These are phyloP conservation scores for Triangularia verruculosa DNA, from an alignment of 2,329 filamentous ascomycete species.

Conservation along the genomic window DNA sequence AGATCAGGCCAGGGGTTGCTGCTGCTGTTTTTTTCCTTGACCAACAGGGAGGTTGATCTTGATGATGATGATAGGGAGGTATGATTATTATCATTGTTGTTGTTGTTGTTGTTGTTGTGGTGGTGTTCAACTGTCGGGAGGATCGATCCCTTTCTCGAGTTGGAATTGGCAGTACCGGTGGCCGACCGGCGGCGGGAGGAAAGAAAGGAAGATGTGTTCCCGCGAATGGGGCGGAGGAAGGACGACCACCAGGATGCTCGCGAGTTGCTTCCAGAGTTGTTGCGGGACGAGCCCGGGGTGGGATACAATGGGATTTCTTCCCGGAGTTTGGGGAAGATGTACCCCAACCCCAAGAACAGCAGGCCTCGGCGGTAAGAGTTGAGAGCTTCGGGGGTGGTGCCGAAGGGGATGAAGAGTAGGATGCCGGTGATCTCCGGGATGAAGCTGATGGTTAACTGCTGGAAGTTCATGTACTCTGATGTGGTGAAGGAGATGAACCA, in stretches of 20 bases:
- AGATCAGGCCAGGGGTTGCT: slow-evolving; percentile 28
- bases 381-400: slow-evolving; percentile 52
- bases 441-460: slow-evolving; percentile 46
- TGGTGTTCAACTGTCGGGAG: slow-evolving; percentile 1
- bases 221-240: slow-evolving; percentile 9
- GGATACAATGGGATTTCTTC: slow-evolving; percentile 32
- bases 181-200: background rate
- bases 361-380: slow-evolving; percentile 46
- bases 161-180: background rate
- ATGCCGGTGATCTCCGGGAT: slow-evolving; percentile 46
- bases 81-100: too few relatives aligned
- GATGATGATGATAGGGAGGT: background rate
- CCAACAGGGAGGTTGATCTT: background rate
- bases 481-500: slow-evolving; percentile 46
- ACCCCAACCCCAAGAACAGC: slow-evolving; percentile 42
- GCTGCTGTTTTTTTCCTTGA: background rate
- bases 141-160: slow-evolving; percentile 2
- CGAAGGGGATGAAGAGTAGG: slow-evolving; percentile 54
- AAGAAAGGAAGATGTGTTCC: slow-evolving; percentile 12
- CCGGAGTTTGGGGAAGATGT: slow-evolving; percentile 41
- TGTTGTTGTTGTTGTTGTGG: too few relatives aligned
- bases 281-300: background rate
- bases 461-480: slow-evolving; percentile 39
- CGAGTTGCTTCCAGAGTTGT: background rate
- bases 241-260: slow-evolving; percentile 18